A percentile compares a stretch with the other conserved stretches of the same genome.
phyloP scores from a whole-genome alignment of 768 basidiomycete genomes.

The Cyclocybe cylindracea region DNA sequence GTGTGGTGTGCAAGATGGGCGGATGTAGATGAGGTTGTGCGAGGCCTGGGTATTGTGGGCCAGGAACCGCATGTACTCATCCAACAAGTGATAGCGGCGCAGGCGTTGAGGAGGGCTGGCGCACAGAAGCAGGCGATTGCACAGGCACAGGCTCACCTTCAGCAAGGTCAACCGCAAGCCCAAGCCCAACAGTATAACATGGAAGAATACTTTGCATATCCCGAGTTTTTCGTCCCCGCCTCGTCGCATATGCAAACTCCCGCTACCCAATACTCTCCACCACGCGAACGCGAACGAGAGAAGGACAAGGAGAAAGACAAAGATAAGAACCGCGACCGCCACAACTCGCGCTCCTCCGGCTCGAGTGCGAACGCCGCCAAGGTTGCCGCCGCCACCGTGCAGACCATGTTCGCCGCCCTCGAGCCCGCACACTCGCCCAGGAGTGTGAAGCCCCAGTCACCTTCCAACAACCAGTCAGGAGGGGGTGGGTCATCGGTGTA shows the following conservation, averaged over 20 bases:
- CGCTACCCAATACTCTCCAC: not conserved
- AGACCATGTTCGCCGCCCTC: slow-evolving; percentile 18
- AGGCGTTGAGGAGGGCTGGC: not conserved
- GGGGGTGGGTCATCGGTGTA: too few relatives aligned
- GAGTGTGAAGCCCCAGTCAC: not conserved
- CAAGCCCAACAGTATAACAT: not conserved
- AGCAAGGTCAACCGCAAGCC: not conserved
- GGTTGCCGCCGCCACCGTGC: slow-evolving; percentile 8
- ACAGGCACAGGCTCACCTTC: slow-evolving; percentile 1
- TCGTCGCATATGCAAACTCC: not conserved
- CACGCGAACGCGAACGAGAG: slow-evolving; percentile 7
- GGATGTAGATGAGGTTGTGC: slow-evolving; percentile 55
- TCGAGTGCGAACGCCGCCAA: not conserved
- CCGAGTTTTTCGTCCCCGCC: slow-evolving; percentile 12
- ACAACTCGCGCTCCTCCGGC: slow-evolving; percentile 9
- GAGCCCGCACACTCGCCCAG: slow-evolving; percentile 18
- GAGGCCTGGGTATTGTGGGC: slow-evolving; percentile 13
- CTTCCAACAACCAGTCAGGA: too few relatives aligned
- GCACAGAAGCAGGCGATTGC: not conserved
- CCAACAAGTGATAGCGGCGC: not conserved
- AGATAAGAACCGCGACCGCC: slow-evolving; percentile 14
- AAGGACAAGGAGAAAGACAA: slow-evolving; percentile 14
- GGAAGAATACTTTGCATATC: slow-evolving; percentile 17
- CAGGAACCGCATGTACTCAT: slow-evolving; percentile 16
- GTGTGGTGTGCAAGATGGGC: slow-evolving; percentile 74